Conservation (phyloP, 2,329 filamentous ascomycete genomes). For the Coleophoma eucalyptorum region DNA sequence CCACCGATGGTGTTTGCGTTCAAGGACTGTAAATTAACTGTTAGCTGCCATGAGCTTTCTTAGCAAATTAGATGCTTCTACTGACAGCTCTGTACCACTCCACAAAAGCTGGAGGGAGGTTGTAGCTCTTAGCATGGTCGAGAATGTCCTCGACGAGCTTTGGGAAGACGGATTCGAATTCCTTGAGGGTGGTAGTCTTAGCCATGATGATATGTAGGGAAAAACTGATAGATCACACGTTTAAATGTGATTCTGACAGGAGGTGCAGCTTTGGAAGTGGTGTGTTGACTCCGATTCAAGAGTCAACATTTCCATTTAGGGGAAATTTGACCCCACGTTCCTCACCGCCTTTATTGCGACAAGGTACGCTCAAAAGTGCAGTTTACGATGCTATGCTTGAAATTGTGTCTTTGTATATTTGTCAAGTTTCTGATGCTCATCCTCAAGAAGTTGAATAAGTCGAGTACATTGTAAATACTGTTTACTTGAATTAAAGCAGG, state of each 20-base stretch:
- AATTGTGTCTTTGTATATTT: too few species aligned
- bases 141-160: slow-evolving; percentile 80
- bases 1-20: slow-evolving; percentile 86
- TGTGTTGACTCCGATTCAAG: too few species aligned
- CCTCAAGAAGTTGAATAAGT: too few species aligned
- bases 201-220: slow-evolving; percentile 41
- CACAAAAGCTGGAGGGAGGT: slow-evolving; percentile 74
- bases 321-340: neutral
- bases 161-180: slow-evolving; percentile 90
- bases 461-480: too few species aligned
- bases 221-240: too few species aligned
- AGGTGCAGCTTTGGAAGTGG: too few species aligned
- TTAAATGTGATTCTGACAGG: too few species aligned
- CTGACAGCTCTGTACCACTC: slow-evolving; percentile 69
- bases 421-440: too few species aligned
- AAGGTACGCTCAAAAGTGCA: neutral
- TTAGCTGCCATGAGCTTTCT: slow-evolving; percentile 2
- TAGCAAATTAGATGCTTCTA: neutral
- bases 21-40: slow-evolving; percentile 55
- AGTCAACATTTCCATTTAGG: neutral
- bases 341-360: neutral
- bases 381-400: too few species aligned
- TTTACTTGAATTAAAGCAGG: too few species aligned
- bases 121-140: slow-evolving; percentile 75
- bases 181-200: slow-evolving; percentile 71